These are phyloP conservation scores for Raffaelea albimanens DNA, from an alignment of 2,329 filamentous ascomycete genomes.

Conservation along the genomic window DNA sequence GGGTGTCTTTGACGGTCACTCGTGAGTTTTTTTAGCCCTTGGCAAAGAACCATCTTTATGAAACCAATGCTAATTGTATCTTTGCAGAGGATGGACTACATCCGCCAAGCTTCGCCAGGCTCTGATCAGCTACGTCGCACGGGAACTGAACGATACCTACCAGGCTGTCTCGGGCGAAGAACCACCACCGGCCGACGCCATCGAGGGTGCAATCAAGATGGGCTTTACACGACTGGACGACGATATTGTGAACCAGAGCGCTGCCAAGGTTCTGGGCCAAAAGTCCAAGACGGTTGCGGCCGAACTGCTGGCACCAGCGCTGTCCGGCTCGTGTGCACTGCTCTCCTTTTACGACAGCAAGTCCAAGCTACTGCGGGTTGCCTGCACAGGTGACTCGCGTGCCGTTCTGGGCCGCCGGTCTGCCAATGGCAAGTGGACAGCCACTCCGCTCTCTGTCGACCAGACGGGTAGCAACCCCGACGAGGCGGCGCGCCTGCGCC, in stretches of 20 bases:
- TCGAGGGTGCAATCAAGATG: conserved; percentile 85
- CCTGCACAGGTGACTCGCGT: conserved; percentile 59
- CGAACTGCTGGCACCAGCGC: conserved; percentile 80
- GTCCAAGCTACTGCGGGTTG: conserved; percentile 81
- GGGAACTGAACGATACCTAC: conserved; percentile 88
- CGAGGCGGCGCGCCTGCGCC: conserved; percentile 73
- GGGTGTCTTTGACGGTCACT: conserved; percentile 97
- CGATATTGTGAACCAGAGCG: conserved; percentile 89
- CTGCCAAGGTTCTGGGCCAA: conserved; percentile 80
- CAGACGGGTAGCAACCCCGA: conserved; percentile 86
- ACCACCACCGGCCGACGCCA: conserved; percentile 71
- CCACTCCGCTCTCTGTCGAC: conserved; percentile 80
- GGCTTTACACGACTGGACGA: conserved; percentile 84
- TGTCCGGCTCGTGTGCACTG: conserved; percentile 94
- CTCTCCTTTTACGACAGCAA: conserved; percentile 92
- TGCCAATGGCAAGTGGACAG: conserved; percentile 73
- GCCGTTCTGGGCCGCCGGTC: conserved; percentile 80
- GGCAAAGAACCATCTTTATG: conserved; percentile 9
- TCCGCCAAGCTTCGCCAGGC: conserved; percentile 91
- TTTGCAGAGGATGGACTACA: conserved; percentile 81
- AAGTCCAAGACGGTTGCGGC: conserved; percentile 87
- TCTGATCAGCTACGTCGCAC: conserved; percentile 83
- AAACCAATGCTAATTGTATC: neutral
- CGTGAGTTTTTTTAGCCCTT: conserved; percentile 42
- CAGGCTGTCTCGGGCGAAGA: conserved; percentile 55